These are phyloP conservation scores for Gossypium davidsonii DNA, from an alignment of 441 rosid genomes.

Conservation along the genomic window DNA sequence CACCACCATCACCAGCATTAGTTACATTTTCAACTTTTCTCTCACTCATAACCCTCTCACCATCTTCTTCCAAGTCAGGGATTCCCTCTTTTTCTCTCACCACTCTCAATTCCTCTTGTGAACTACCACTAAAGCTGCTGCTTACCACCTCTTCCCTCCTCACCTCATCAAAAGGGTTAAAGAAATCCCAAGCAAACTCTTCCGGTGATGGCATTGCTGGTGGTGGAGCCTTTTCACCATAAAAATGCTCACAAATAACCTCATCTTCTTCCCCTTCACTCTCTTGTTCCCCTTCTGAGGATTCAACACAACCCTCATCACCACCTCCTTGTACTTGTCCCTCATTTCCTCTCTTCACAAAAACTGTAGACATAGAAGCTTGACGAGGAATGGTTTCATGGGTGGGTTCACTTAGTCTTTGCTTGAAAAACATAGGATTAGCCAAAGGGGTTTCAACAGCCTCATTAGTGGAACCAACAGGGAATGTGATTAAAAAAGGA, in stretches of 20 bases:
- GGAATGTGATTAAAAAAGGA: slow-evolving; percentile 39
- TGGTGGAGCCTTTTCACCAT: slow-evolving; percentile 26
- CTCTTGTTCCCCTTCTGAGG: background rate
- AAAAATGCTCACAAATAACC: slow-evolving; percentile 34
- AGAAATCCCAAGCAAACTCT: slow-evolving; percentile 49
- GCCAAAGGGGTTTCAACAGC: slow-evolving; percentile 10
- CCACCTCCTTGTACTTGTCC: background rate
- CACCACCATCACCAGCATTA: slow-evolving; percentile 13
- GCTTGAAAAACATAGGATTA: slow-evolving; percentile 27
- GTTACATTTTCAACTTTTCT: slow-evolving; percentile 16
- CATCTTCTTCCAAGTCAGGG: slow-evolving; percentile 50
- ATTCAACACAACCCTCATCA: slow-evolving; percentile 5
- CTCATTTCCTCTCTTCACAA: background rate
- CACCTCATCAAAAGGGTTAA: slow-evolving; percentile 37
- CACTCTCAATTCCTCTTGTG: slow-evolving; percentile 32
- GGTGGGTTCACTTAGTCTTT: slow-evolving; percentile 25
- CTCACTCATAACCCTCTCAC: slow-evolving; percentile 18
- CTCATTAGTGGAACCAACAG: slow-evolving; percentile 15
- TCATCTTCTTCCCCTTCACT: slow-evolving; percentile 26
- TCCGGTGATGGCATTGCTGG: slow-evolving; percentile 26
- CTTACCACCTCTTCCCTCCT: slow-evolving; percentile 20
- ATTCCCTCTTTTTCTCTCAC: slow-evolving; percentile 45
- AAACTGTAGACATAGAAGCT: slow-evolving; percentile 4
- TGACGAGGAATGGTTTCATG: slow-evolving; percentile 20
- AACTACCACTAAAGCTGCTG: slow-evolving; percentile 22